Conservation (phyloP, 345 rosid species). For the Melaleuca alternifolia region DNA sequence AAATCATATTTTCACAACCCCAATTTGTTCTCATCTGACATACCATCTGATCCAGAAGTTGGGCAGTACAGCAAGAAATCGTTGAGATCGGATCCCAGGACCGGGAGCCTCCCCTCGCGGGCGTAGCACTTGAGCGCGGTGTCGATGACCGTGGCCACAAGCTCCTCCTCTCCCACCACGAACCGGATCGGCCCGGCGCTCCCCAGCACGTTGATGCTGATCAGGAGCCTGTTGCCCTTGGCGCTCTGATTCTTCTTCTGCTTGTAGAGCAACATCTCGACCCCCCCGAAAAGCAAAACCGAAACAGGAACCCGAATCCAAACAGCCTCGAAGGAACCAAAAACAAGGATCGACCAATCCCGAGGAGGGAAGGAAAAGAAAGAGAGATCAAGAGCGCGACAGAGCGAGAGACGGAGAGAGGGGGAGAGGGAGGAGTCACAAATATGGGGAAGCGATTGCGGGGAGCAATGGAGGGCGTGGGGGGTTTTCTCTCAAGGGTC, state of each 20-base stretch:
- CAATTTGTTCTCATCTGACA: neutral
- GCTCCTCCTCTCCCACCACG: constrained; percentile 68
- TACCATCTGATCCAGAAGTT: constrained; percentile 35
- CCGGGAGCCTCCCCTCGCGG: constrained; percentile 96
- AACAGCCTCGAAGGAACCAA: neutral
- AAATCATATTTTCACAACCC: neutral
- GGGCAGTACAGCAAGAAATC: constrained; percentile 75
- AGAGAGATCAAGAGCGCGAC: neutral
- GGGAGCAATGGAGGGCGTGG: neutral
- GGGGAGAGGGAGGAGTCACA: neutral
- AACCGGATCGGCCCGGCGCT: constrained; percentile 97
- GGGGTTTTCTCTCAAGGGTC: constrained; percentile 50
- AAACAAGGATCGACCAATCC: neutral
- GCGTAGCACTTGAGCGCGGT: constrained; percentile 78
- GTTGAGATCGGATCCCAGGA: constrained; percentile 71
- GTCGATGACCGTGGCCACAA: constrained; percentile 68
- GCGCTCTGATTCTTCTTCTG: constrained; percentile 61
- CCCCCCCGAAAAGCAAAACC: neutral
- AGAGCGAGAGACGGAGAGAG: neutral
- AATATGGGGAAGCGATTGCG: neutral
- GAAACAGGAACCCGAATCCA: neutral
- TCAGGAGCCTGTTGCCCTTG: constrained; percentile 63
- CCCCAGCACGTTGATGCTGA: constrained; percentile 77
- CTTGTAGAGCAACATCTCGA: constrained; percentile 68
- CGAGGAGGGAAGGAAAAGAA: neutral